A percentile compares a stretch with the other conserved stretches of the same genome.
These are phyloP conservation scores for Dipteronia dyeriana DNA, from an alignment of 345 rosid genomes.

Conservation along the genomic window DNA sequence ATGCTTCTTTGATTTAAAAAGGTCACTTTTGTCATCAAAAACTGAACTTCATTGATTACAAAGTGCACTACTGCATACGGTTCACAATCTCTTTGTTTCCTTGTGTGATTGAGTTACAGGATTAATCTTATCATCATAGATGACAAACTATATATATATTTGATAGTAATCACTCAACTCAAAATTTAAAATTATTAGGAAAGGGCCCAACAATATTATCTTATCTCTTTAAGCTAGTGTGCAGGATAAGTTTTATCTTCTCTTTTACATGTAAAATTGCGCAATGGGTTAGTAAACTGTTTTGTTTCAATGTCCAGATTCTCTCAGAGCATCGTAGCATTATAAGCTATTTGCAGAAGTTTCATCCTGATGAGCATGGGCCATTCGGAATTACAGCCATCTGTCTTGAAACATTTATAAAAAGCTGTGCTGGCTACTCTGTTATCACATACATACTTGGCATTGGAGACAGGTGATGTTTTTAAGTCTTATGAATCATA, in stretches of 20 bases:
- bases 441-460: conserved; percentile 96
- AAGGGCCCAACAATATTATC: too few species aligned
- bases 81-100: background rate
- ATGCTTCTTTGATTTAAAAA: conserved; percentile 13
- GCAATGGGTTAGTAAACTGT: conserved; percentile 5
- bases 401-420: conserved; percentile 95
- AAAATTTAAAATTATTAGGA: too few species aligned
- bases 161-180: too few species aligned
- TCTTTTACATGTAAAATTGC: conserved; percentile 10
- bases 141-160: too few species aligned
- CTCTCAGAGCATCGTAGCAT: conserved; percentile 94
- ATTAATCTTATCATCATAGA: too few species aligned
- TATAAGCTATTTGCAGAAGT: conserved; percentile 86
- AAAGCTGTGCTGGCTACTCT: conserved; percentile 98
- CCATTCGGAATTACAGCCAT: conserved; percentile 94
- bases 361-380: conserved; percentile 95
- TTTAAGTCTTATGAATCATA: background rate
- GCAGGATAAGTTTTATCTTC: background rate
- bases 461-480: conserved; percentile 89
- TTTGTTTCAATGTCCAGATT: conserved; percentile 51
- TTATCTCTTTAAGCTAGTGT: too few species aligned
- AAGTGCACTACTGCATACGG: conserved; percentile 1
- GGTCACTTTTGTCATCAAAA: background rate
- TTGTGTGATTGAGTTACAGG: background rate
- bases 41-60: background rate